A percentile compares a stretch with the other conserved stretches of the same genome.
Evolutionary conservation across 1,139 yeast species (phyloP).

Genomic region (Yamadazyma oceani): DNA sequence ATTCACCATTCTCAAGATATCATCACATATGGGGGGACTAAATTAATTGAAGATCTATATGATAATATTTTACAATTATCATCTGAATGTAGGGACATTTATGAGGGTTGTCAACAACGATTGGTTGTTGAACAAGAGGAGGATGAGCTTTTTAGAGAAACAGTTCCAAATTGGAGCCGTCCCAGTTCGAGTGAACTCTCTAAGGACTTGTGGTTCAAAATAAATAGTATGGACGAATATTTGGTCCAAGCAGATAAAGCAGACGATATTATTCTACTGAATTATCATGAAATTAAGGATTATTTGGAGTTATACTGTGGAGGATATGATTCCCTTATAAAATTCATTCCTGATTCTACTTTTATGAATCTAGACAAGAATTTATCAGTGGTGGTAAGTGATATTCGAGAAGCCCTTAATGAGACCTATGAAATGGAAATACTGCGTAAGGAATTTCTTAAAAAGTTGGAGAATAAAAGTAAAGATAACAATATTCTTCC

Average conservation of each 20-base stretch:
- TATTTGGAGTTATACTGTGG: constrained; percentile 46
- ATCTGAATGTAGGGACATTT: constrained; percentile 36
- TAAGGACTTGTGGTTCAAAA: constrained; percentile 33
- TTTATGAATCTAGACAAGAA: constrained; percentile 42
- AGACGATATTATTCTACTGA: constrained; percentile 51
- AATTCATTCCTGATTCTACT: constrained; percentile 52
- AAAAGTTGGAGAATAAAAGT: constrained; percentile 44
- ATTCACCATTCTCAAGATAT: constrained; percentile 57
- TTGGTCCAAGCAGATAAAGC: constrained; percentile 61
- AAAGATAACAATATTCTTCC: constrained; percentile 52
- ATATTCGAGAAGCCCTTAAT: constrained; percentile 40
- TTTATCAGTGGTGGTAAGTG: constrained; percentile 35
- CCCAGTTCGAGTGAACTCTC: constrained; percentile 39
- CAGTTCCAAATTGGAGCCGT: constrained; percentile 61
- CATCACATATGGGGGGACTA: constrained; percentile 53
- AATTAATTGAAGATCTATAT: constrained; percentile 41
- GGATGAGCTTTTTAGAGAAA: constrained; percentile 50
- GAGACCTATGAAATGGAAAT: constrained; percentile 26
- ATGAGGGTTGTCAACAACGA: constrained; percentile 46
- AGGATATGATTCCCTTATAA: constrained; percentile 39
- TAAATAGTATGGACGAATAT: constrained; percentile 48
- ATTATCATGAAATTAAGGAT: constrained; percentile 44
- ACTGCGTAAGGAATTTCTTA: constrained; percentile 40
- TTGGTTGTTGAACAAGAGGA: constrained; percentile 54
- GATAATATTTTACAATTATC: constrained; percentile 47